These are phyloP conservation scores for Neofusicoccum parvum DNA, from an alignment of 2,329 filamentous ascomycete species.

Conservation along the genomic window DNA sequence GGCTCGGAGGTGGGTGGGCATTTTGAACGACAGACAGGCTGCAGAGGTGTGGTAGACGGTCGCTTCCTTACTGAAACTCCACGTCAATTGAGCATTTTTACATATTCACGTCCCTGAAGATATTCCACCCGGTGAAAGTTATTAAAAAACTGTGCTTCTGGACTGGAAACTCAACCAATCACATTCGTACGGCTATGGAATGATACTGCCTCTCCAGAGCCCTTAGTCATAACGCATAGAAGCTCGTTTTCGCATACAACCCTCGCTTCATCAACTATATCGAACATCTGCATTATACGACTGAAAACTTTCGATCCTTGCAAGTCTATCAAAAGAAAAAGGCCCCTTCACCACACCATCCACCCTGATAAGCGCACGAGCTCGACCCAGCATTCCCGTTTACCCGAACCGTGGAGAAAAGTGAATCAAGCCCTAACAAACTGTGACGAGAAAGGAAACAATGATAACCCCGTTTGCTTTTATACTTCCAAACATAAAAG, in stretches of 20 bases:
- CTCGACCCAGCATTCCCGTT: neutral
- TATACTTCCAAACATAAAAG: neutral
- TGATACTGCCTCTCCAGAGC: too few species aligned
- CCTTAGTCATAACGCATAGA: too few species aligned
- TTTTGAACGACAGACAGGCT: too few species aligned
- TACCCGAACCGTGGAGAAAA: too few species aligned
- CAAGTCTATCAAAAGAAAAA: conserved; percentile 6
- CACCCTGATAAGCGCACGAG: neutral
- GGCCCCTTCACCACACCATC: neutral
- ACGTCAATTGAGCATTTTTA: too few species aligned
- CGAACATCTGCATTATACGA: conserved; percentile 7
- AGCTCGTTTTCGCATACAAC: neutral
- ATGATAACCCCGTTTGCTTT: neutral
- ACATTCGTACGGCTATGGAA: too few species aligned
- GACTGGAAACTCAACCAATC: too few species aligned
- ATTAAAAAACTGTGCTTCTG: too few species aligned
- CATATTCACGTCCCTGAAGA: too few species aligned
- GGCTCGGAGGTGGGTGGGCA: neutral
- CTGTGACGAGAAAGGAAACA: neutral
- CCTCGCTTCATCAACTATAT: conserved; percentile 8
- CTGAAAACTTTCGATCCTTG: neutral
- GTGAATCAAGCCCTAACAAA: neutral
- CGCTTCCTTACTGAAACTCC: too few species aligned
- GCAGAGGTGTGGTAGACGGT: too few species aligned
- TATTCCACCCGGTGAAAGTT: too few species aligned